Base-by-base conservation (phyloP, 495 filamentous ascomycete species). In the Jackrogersella multiformis region DNA sequence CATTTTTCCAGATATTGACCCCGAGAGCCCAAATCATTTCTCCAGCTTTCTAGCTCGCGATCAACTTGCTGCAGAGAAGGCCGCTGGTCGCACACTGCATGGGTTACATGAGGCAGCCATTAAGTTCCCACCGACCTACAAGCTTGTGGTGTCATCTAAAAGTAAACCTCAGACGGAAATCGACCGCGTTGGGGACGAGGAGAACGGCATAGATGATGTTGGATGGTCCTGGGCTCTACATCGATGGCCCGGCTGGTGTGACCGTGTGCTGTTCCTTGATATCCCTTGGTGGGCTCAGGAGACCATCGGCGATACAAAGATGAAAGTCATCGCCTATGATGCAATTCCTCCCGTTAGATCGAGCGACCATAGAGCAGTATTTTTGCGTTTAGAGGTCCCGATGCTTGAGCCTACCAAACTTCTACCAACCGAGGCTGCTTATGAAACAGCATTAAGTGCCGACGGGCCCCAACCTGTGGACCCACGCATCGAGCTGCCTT, bases 211-310 rank as follows among this genome's bases (percentile, higher is more conserved):
- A 2, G 73, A 75, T 21, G 75, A 76, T 41, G 79, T 86, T 9
- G 78, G 83, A 13, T 96, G 92, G 92, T 76, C 78, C 35, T 97
- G 92, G 86, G 88, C 92, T 21, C 79, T 76, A 42, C 88, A 92
- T 71, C 88, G 95, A 36, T 97, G 89, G 87, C 95, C 95, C 0
- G 90, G 90, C 71, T 99, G 95, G 94, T 96, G 92, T 64, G 95
- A 99, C 75, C 87, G 95, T 10, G 88, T 99, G 39, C 78, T 99
- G 15, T 97, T 87, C 71, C 81, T 92, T 12, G 85, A 88, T n/a
- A 63, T 85, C 10, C 86, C 88, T 5, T 58, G 74, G 10, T 87
- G 85, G 80, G 24, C 64, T 74, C 13, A 7, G 18, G 56, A 49
- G 8, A 35, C 48, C 0, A 56, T 56, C 2, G 48, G 64, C 6